Evolutionary conservation across 1,284 basidiomycete species (phyloP).

Genomic region (Ustilago loliicola): DNA sequence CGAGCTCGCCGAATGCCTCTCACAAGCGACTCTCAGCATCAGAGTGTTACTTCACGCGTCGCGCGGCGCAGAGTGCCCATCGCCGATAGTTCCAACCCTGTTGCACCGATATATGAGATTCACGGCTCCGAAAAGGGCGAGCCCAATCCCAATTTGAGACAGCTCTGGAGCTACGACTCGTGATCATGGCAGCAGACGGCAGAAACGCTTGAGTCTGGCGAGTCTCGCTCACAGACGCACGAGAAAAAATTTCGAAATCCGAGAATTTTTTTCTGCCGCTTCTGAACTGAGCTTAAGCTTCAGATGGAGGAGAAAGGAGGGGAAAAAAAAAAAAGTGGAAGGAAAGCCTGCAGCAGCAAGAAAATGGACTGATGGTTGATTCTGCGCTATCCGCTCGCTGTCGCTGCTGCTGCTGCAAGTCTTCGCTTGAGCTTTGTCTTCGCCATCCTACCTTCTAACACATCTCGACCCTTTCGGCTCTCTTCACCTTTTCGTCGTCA

Average conservation of each 20-base stretch:
- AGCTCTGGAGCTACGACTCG: slow-evolving; percentile 8
- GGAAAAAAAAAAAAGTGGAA: slow-evolving; percentile 28
- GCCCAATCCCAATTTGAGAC: slow-evolving; percentile 13
- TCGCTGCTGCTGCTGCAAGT: slow-evolving; percentile 16
- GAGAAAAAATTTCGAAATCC: slow-evolving; percentile 50
- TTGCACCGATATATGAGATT: background rate
- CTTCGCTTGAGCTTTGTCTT: slow-evolving; percentile 10
- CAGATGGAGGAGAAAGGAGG: background rate
- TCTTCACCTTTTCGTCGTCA: slow-evolving; percentile 21
- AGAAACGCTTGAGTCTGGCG: background rate
- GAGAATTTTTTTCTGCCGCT: slow-evolving; percentile 38
- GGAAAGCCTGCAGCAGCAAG: background rate
- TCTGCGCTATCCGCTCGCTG: slow-evolving; percentile 6
- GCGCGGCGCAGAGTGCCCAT: slow-evolving; percentile 28
- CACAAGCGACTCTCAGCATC: background rate
- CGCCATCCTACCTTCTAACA: slow-evolving; percentile 16
- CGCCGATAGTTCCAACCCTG: slow-evolving; percentile 10
- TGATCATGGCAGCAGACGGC: slow-evolving; percentile 42
- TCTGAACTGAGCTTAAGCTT: slow-evolving; percentile 20
- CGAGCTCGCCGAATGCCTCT: background rate
- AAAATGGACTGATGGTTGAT: slow-evolving; percentile 9
- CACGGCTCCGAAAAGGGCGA: background rate
- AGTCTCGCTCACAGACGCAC: slow-evolving; percentile 31
- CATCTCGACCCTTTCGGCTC: slow-evolving; percentile 5
- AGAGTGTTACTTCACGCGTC: slow-evolving; percentile 42